Base-by-base conservation (phyloP, 768 basidiomycete genomes). In the Agaricus blazei region DNA sequence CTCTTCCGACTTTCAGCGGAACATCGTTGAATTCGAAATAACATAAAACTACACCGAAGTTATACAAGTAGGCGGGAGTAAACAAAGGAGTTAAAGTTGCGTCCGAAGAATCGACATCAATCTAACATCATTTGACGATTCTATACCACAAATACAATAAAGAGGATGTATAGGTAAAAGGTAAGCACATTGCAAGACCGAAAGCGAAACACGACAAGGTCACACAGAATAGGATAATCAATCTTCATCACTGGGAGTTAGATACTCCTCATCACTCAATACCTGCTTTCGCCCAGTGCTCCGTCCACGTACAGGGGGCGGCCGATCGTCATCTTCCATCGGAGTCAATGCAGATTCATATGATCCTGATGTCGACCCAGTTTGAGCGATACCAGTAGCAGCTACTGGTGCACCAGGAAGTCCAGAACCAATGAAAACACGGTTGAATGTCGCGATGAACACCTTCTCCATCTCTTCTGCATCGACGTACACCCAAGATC, bases 381-480 rank as follows among this genome's bases (percentile, higher is more conserved):
- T 57, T 37, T 65, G 63, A 12, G 63, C 57, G 12, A 60, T 59
- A 41, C 64, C 63, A 48, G 62, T 54, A 28, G 64, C 54, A 15
- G 68, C 57, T 1, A 72, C 67, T 7, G 83, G 79, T 2, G 87
- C 88, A 54, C 90, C 90, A 40, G 91, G 90, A 24, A 91, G 74
- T 43, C 86, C 88, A 41, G 82, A 84, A 23, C 87, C 87, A 12
- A 71, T 75, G 44, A 87, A 84, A 49, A 75, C 70, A 36, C 80
- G 80, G 42, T 84, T 78, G 64, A 86, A 92, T 8, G 85, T 75
- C 27, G 82, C 75, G 57, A 88, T 80, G 67, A 95, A 93, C 48
- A 86, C 85, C 65, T 88, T 90, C 72, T 96, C 89, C 89, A 95
- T 92, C 73, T 93, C 90, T 48, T 92, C 89, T 7, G 96, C 94